Conservation (phyloP, 345 rosid genomes). For the Syzygium aqueum region DNA sequence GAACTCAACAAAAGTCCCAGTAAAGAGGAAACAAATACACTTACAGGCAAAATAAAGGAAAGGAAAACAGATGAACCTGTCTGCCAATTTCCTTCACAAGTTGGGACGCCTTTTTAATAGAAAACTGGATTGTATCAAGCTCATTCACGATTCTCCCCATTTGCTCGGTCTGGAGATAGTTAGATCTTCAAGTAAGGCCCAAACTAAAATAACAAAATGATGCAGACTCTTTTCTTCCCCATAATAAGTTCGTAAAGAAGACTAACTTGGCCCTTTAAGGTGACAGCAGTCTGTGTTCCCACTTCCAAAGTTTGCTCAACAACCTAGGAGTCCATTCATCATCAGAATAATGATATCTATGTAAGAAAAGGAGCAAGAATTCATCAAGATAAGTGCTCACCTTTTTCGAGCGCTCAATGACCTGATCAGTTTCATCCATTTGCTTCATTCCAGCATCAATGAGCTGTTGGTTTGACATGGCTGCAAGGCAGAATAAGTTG, state of each 20-base stretch:
- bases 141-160: slow-evolving; percentile 97
- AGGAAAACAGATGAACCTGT: slow-evolving; percentile 46
- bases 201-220: neutral
- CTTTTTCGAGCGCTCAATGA: slow-evolving; percentile 87
- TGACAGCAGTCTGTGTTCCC: slow-evolving; percentile 90
- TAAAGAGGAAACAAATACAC: neutral
- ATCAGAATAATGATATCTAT: neutral
- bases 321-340: slow-evolving; percentile 29
- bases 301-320: slow-evolving; percentile 97
- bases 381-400: slow-evolving; percentile 15
- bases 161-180: slow-evolving; percentile 77
- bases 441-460: slow-evolving; percentile 64
- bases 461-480: slow-evolving; percentile 93
- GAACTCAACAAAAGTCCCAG: neutral
- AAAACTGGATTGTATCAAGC: slow-evolving; percentile 95
- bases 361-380: neutral
- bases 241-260: neutral
- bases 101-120: slow-evolving; percentile 96
- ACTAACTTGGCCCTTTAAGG: slow-evolving; percentile 91
- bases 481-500: slow-evolving; percentile 16
- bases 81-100: slow-evolving; percentile 98
- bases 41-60: neutral
- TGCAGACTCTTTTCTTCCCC: neutral
- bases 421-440: slow-evolving; percentile 98
- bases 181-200: neutral